Conservation (phyloP, 306 rosid genomes). For the Neltuma alba region DNA sequence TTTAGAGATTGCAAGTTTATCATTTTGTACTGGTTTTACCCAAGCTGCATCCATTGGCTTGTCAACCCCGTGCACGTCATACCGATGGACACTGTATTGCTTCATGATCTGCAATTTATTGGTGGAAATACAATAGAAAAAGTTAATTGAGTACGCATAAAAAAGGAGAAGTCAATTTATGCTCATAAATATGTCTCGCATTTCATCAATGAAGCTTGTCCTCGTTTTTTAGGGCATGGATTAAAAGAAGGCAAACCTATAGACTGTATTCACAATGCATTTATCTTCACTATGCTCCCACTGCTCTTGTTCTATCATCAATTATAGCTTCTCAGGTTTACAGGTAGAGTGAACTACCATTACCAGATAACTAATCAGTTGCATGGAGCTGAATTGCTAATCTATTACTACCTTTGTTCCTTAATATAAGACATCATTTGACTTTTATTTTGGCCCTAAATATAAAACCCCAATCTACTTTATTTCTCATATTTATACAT, state of each 20-base stretch:
- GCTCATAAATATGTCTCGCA: constrained; percentile 8
- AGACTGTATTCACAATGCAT: not conserved
- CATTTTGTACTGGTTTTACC: constrained; percentile 45
- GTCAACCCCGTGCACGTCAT: constrained; percentile 50
- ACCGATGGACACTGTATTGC: constrained; percentile 25
- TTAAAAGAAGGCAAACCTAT: not conserved
- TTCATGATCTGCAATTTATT: constrained; percentile 43
- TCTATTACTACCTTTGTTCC: too few relatives aligned
- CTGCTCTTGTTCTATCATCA: constrained; percentile 3
- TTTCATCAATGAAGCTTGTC: constrained; percentile 15
- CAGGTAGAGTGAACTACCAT: constrained; percentile 4
- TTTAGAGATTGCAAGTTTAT: constrained; percentile 41
- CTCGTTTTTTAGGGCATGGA: not conserved
- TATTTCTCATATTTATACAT: too few relatives aligned
- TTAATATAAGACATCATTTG: too few relatives aligned
- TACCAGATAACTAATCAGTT: not conserved
- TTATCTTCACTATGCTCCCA: not conserved
- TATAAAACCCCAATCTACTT: too few relatives aligned
- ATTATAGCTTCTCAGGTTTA: constrained; percentile 1
- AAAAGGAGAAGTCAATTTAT: not conserved
- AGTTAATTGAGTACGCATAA: not conserved
- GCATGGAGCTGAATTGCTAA: not conserved
- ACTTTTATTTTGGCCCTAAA: too few relatives aligned
- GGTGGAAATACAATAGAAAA: not conserved
- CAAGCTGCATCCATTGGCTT: constrained; percentile 64